A percentile compares a stretch with the other conserved stretches of the same genome.
Conservation (phyloP, 331 rosid species). For the Acacia concinna region DNA sequence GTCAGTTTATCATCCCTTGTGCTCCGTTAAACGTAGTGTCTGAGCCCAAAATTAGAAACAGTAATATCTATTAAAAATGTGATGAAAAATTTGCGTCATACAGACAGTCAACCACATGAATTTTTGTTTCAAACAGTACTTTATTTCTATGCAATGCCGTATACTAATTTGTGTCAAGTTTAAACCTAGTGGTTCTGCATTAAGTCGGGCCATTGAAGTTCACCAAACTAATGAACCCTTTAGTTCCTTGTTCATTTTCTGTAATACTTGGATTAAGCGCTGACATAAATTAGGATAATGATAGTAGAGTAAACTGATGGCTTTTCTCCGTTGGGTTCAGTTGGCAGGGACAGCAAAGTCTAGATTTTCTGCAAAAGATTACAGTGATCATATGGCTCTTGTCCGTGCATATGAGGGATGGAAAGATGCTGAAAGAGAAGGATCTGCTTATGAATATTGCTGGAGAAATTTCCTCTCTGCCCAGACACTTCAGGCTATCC, state of each 20-base stretch:
- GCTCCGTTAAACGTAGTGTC: neutral
- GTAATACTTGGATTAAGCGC: conserved; percentile 17
- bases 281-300: neutral
- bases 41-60: neutral
- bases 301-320: conserved; percentile 1
- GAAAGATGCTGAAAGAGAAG: conserved; percentile 99
- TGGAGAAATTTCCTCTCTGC: conserved; percentile 98
- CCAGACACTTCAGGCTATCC: conserved; percentile 98
- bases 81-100: neutral
- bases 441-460: conserved; percentile 95
- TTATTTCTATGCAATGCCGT: neutral
- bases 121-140: neutral
- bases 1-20: conserved; percentile 38
- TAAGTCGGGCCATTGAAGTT: neutral
- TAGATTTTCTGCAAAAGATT: conserved; percentile 95
- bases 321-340: conserved; percentile 49
- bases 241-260: conserved; percentile 22
- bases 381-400: conserved; percentile 99
- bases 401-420: conserved; percentile 99
- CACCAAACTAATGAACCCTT: neutral
- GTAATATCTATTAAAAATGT: neutral
- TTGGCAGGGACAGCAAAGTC: conserved; percentile 96
- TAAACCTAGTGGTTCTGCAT: neutral
- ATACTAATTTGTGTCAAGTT: neutral
- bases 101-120: neutral